Conservation (phyloP, 768 basidiomycete species). For the Coprinellus micaceus region DNA sequence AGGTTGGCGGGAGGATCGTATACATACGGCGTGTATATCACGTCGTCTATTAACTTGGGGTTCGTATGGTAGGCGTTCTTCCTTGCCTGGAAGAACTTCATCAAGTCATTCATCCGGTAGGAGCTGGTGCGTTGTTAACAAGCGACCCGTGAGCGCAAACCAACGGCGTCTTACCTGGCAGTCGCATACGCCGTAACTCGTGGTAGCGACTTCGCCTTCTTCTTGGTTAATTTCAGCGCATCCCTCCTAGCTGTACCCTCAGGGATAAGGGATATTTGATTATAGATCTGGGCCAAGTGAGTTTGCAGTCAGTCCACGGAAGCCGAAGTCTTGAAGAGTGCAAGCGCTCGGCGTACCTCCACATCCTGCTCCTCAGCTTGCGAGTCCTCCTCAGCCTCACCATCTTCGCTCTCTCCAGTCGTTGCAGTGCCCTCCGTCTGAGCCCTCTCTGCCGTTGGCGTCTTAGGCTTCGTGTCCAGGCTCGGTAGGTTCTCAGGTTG, state of each 20-base stretch:
- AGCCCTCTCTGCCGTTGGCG: conserved; percentile 30
- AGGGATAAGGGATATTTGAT: conserved; percentile 90
- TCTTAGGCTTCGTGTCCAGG: conserved; percentile 21
- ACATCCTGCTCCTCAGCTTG: conserved; percentile 58
- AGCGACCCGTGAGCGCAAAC: neutral
- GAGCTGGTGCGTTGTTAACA: conserved; percentile 48
- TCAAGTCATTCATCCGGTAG: conserved; percentile 81
- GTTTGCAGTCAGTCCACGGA: neutral
- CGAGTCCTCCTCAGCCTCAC: conserved; percentile 59
- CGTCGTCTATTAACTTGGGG: conserved; percentile 85
- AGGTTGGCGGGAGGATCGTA: conserved; percentile 53
- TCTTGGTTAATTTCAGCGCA: conserved; percentile 86
- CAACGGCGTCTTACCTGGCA: conserved; percentile 55
- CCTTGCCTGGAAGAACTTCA: conserved; percentile 87
- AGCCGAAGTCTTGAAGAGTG: neutral
- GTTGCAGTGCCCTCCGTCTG: conserved; percentile 46
- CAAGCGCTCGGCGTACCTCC: conserved; percentile 51
- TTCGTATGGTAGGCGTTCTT: conserved; percentile 80
- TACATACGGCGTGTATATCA: conserved; percentile 88
- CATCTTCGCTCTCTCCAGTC: conserved; percentile 69
- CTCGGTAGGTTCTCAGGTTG: conserved; percentile 59
- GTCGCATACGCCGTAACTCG: conserved; percentile 97
- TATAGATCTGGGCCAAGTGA: conserved; percentile 63
- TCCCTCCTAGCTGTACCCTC: conserved; percentile 92
- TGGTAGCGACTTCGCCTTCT: conserved; percentile 87